Percentiles rank a stretch among this genome's conserved stretches.
Evolutionary conservation across 208 protist species (phyloP).

Genomic region (Acanthamoeba culbertsoni): DNA sequence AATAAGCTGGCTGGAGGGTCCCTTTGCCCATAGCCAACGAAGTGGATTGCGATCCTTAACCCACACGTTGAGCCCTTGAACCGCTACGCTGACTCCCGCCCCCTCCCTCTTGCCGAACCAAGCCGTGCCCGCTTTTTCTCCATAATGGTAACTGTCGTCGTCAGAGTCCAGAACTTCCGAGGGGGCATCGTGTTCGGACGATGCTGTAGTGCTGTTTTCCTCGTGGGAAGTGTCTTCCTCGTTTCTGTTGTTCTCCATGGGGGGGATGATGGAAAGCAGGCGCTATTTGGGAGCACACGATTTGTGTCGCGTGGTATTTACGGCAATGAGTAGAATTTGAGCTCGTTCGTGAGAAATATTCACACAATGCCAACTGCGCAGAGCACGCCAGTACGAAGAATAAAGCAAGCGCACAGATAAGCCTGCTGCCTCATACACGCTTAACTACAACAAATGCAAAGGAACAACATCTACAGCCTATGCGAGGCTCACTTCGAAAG

Average conservation of each 20-base stretch:
- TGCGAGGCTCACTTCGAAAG: slow-evolving; percentile 31
- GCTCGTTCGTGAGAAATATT: neutral
- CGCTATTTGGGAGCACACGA: no score
- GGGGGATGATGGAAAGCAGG: no score
- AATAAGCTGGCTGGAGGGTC: neutral
- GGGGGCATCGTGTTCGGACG: neutral
- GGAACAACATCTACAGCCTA: neutral
- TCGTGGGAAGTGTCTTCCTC: neutral
- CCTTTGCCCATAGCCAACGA: neutral
- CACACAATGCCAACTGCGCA: no score
- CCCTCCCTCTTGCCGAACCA: slow-evolving; percentile 16
- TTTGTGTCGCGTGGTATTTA: neutral
- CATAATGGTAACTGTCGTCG: neutral
- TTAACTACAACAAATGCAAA: no score
- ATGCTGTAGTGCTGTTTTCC: neutral
- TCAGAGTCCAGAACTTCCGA: neutral
- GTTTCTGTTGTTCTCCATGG: neutral
- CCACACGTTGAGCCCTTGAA: neutral
- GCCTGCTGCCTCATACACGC: neutral
- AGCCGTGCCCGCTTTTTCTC: neutral
- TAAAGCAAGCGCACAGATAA: neutral
- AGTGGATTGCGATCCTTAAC: slow-evolving; percentile 11
- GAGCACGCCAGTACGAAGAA: neutral
- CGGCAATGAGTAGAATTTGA: neutral
- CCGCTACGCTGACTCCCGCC: neutral